Evolutionary conservation across 202 grass and related monocot species (phyloP).

Genomic region (Musa balbisiana): DNA sequence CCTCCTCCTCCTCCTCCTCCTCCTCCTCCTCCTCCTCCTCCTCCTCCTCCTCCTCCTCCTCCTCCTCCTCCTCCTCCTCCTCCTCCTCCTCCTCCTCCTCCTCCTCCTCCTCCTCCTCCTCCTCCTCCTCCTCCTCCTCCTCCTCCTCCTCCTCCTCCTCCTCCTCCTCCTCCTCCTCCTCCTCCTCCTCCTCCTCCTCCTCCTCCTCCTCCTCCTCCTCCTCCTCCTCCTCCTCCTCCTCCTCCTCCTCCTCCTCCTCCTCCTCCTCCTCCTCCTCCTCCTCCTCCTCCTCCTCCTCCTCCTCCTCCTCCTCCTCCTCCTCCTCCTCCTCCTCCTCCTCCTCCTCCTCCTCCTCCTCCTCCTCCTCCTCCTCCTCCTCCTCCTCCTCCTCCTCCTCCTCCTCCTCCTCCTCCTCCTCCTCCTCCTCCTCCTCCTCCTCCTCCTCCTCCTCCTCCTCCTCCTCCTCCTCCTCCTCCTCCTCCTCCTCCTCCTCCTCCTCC

Average conservation of each 20-base stretch:
- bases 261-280: constrained; percentile 1
- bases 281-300: background rate
- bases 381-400: background rate
- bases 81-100: constrained; percentile 1
- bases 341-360: background rate
- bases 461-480: background rate
- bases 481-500: constrained; percentile 1
- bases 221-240: background rate
- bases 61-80: background rate
- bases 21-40: background rate
- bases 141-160: background rate
- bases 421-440: background rate
- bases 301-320: background rate
- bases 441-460: constrained; percentile 1
- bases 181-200: constrained; percentile 1
- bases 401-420: background rate
- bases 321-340: background rate
- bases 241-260: background rate
- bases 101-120: background rate
- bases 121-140: background rate
- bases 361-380: constrained; percentile 1
- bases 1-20: constrained; percentile 1
- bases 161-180: background rate
- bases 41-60: background rate
- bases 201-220: background rate